Evolutionary conservation across 2,329 filamentous ascomycete genomes (phyloP).

Genomic region (Sclerotinia borealis): DNA sequence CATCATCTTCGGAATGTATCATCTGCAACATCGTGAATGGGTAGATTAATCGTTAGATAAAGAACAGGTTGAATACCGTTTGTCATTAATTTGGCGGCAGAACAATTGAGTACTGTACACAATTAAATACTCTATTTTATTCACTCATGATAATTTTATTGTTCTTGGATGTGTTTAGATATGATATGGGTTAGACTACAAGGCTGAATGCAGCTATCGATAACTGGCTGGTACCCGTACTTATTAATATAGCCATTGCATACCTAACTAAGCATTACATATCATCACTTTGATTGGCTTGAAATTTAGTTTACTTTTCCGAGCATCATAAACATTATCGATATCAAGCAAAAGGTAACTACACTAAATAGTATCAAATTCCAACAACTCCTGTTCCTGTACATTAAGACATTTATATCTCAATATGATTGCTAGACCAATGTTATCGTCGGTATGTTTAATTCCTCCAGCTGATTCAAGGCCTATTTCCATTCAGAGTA

Average conservation of each 20-base stretch:
- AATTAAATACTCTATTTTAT: not conserved
- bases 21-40: constrained; percentile 20
- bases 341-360: constrained; percentile 3
- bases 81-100: too few relatives aligned
- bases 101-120: too few relatives aligned
- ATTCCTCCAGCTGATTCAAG: too few relatives aligned
- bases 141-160: not conserved
- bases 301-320: not conserved
- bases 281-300: not conserved
- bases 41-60: not conserved
- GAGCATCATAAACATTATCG: constrained; percentile 2
- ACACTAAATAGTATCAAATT: constrained; percentile 4
- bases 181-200: not conserved
- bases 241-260: too few relatives aligned
- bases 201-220: constrained; percentile 6
- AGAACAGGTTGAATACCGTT: not conserved
- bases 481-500: not conserved
- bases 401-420: constrained; percentile 1
- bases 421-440: constrained; percentile 28
- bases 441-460: constrained; percentile 27
- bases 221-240: too few relatives aligned
- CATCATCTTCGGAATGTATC: constrained; percentile 16
- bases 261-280: too few relatives aligned
- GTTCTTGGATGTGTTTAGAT: not conserved
- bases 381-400: not conserved